phyloP scores from a whole-genome alignment of 352 stramenopile species.

The Elongisporangium anandrum region DNA sequence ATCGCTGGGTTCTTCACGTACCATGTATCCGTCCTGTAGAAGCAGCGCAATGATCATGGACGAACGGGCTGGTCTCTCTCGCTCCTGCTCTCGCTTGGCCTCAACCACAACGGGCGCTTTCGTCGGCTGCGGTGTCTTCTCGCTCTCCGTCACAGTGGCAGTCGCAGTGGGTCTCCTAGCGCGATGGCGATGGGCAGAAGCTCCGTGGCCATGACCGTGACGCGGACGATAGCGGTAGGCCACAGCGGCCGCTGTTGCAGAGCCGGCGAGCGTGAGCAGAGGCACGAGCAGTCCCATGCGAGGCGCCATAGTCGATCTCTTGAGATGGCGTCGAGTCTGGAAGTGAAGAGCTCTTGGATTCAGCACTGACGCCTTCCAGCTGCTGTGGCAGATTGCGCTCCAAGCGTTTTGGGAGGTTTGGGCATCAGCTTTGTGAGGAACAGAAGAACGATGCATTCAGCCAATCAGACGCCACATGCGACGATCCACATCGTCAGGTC shows the following conservation, averaged over 20 bases:
- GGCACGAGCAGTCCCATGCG: not conserved
- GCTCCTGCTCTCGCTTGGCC: not conserved
- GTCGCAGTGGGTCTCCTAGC: not conserved
- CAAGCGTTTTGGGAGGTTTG: not conserved
- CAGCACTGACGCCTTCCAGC: not conserved
- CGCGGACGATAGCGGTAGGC: slow-evolving; percentile 18
- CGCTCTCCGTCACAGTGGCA: slow-evolving; percentile 4
- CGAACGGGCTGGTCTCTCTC: slow-evolving; percentile 5
- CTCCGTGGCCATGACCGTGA: slow-evolving; percentile 4
- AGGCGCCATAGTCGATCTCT: not conserved
- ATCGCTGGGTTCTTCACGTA: slow-evolving; percentile 3
- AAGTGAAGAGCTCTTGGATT: not conserved
- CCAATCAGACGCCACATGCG: too few species aligned
- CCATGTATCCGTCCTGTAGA: slow-evolving; percentile 44
- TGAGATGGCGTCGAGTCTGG: not conserved
- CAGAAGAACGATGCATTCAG: not conserved
- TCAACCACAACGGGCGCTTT: not conserved
- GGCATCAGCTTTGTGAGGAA: not conserved
- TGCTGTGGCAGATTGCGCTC: not conserved
- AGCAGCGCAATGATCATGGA: slow-evolving; percentile 36
- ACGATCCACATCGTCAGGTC: too few species aligned
- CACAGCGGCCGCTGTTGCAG: slow-evolving; percentile 20
- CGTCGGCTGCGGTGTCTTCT: slow-evolving; percentile 5
- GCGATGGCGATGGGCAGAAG: slow-evolving; percentile 8
- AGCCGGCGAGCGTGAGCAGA: slow-evolving; percentile 30